Evolutionary conservation across 2,329 filamentous ascomycete genomes (phyloP), one percentile per base, ranked within the genome.

Genomic region (Helicocarpus griseus): DNA sequence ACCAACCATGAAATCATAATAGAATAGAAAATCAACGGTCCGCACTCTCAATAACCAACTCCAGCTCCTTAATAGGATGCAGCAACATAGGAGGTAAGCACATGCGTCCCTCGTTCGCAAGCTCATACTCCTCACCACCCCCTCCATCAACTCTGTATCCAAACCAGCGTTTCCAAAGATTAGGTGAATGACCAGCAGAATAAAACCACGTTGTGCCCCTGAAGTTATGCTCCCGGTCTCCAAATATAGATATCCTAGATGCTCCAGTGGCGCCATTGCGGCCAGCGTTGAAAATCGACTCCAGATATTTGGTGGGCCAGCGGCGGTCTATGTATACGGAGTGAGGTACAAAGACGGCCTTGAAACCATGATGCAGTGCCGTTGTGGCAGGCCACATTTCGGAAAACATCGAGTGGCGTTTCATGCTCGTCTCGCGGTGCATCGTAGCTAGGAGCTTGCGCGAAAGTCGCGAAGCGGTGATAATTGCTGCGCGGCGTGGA

Each of bases 341-440:
- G 62, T 97, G 91, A 1, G 91, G 91, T 2, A 84, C 89, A 58
- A 86, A 95, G 13, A 96, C 89, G 35, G 88, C 89, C 73, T 96
- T 97, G 71, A 87, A 83, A 9, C 91, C 91, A 65, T 96, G 90
- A 54, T 96, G 90, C 8, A 97, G 77, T 1, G 90, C 87, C 1
- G 87, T 83, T 0, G 87, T 93, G 1, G 85, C 85, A 0, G 90
- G 88, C 89, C 89, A 96, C 90, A 96, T 96, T 69, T 97, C 91
- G 0, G 89, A 87, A 66, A 95, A 95, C 73, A 93, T 94, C 57
- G 87, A 87, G 68, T 94, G 87, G 60, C 89, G 90, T 63, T 85
- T 84, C 61, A 87, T 79, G 28, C 83, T 82, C 3, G 90, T 95
- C 73, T 95, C 89, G 51, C 82, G 80, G 73, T 97, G 91, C 91